Percentiles rank a stretch among this genome's conserved stretches.
Conservation (phyloP, 176 grass and related monocot genomes). For the Phoenix dactylifera region DNA sequence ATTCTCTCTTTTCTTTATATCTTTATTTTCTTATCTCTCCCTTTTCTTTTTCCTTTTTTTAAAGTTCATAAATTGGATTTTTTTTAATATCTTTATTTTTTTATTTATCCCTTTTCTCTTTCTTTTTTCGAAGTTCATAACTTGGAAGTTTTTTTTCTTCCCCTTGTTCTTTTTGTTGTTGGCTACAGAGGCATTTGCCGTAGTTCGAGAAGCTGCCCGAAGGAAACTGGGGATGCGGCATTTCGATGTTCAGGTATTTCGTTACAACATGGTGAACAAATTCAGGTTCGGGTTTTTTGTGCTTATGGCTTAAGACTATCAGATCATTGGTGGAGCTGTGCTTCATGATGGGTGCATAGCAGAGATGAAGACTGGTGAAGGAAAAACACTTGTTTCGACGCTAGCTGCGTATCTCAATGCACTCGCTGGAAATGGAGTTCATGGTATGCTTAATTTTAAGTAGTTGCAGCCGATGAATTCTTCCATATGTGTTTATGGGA, state of each 20-base stretch:
- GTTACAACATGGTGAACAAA: not conserved
- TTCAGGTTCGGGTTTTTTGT: too few relatives aligned
- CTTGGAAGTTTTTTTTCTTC: not conserved
- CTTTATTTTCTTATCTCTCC: not conserved
- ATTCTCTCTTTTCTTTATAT: not conserved
- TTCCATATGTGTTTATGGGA: not conserved
- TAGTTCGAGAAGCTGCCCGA: conserved; percentile 81
- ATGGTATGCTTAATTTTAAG: conserved; percentile 38
- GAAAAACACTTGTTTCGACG: conserved; percentile 87
- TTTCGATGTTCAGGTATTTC: conserved; percentile 79
- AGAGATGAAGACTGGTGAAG: conserved; percentile 95
- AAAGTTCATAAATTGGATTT: not conserved
- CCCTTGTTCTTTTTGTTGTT: not conserved
- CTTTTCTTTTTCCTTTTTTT: not conserved
- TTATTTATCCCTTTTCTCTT: not conserved
- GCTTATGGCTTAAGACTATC: not conserved
- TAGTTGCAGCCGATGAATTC: not conserved
- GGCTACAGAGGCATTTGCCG: conserved; percentile 66
- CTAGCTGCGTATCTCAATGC: conserved; percentile 85
- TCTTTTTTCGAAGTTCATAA: not conserved
- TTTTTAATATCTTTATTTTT: not conserved
- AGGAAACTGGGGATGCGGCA: conserved; percentile 80
- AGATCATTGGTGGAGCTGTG: conserved; percentile 97
- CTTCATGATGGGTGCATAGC: conserved; percentile 96
- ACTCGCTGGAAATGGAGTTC: conserved; percentile 75